Evolutionary conservation across 352 stramenopile genomes (phyloP), one percentile per base, ranked within the genome.

Genomic region (Pythium rishiriense): DNA sequence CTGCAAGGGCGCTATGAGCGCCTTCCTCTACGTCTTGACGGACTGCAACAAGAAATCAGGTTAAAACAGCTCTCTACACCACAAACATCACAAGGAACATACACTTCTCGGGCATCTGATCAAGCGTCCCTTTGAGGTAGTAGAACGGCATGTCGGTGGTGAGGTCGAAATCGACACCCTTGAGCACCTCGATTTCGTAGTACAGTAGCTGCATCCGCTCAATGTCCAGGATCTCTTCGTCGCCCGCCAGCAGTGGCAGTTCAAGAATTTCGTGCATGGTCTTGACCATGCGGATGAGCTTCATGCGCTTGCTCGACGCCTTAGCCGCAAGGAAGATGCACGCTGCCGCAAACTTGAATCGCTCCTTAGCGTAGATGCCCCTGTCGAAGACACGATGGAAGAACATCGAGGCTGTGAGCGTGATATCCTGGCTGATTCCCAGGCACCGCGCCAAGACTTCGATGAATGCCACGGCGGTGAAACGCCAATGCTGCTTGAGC

Each of bases 211-310:
- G 86, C 66, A 95, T 76, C 17, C 86, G 86, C 66, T 95, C 86
- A 17, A 95, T 71, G 48, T 95, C 86, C n/a, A 93, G 63, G n/a
- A 93, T 67, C 29, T 95, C 86, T 70, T 95, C 86, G 48, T 93
- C 79, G 7, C 86, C 86, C 39, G 72, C 73, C 45, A 91, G 66
- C 22, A 95, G 62, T 6, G 84, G 83, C 0, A 66, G 76, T 64
- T 95, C 84, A 26, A 95, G 61, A 39, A 93, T 91, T 56, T 93
- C 84, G 68, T 93, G 88, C 84, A 93, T 95, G 35, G 84, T 78
- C 49, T 82, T 76, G 42, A 93, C 84, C 86, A 95, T 95, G 8
- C 84, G 86, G 29, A 95, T 63, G 45, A 95, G 66, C 68, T 92
- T 92, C 86, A 95, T 95, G 14, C 86, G 86, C 65, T 95, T 93